Evolutionary conservation across 2,329 filamentous ascomycete species (phyloP), one percentile per base, ranked within the genome.

Genomic region (Colletotrichum horii): DNA sequence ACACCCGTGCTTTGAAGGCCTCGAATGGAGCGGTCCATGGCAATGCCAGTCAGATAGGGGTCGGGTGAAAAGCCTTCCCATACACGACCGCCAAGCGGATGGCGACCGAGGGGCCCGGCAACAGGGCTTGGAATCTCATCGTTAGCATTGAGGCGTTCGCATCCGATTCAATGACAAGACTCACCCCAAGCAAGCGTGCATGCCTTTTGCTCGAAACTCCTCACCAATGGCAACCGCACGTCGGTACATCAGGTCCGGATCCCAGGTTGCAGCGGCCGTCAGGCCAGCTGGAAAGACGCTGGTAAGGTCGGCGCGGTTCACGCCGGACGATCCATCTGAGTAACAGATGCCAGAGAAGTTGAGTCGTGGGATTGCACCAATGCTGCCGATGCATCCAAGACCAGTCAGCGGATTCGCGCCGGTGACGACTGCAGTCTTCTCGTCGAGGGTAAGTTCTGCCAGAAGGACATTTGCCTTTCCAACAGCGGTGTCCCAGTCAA

Each of bases 51-150:
- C 1, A 97, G 88, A 66, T 96, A 95, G 0, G 95, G 94, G 81
- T 97, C 95, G 1, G 93, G 88, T 0, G 94, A 93, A 81, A 96
- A 97, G 0, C 94, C 94, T 82, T 97, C 95, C 95, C 95, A 97
- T 81, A 95, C 95, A 52, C 95, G 88, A 0, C 95, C 95, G 43
- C 92, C 95, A 65, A 91, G 88, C 2, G 94, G 92, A 79, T 93
- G 90, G 79, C 94, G 92, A 8, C 95, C 95, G 4, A 97, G 82
- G 0, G 94, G 92, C 0, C 95, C 95, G 83, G 94, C 93, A 0
- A 93, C 91, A 8, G 95, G 95, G 14, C 83, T 72, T 9, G 19
- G 19, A 15, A 22, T 6, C 8, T 0, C 28, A 22, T 6, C 7
- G 15, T 73, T 61, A 71, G 70, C 26, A 62, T 28, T 12, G 32